These are phyloP conservation scores for Fusarium nanum DNA, from an alignment of 2,329 filamentous ascomycete species.

Conservation along the genomic window DNA sequence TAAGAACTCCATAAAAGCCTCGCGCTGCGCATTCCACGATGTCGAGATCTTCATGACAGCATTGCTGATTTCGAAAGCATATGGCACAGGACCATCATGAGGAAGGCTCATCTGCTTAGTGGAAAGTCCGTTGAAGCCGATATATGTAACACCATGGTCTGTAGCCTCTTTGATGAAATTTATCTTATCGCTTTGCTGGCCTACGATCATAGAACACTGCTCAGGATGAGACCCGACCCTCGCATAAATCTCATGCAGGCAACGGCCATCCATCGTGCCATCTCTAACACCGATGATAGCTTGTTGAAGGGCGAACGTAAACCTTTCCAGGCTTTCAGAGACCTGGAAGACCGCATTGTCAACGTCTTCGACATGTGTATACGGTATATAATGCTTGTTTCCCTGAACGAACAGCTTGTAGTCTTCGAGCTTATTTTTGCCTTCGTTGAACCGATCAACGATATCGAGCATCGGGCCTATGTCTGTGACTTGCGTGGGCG, in stretches of 20 bases:
- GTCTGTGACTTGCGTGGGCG: neutral
- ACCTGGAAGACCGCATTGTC: neutral
- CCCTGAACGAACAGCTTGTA: conserved; percentile 9
- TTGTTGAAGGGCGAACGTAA: neutral
- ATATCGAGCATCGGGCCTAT: conserved; percentile 3
- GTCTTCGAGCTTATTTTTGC: neutral
- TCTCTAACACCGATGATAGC: neutral
- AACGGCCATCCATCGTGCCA: neutral
- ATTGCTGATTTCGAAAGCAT: conserved; percentile 14
- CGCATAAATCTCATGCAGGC: neutral
- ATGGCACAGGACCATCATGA: neutral
- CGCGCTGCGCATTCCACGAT: conserved; percentile 1
- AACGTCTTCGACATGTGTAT: neutral
- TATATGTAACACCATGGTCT: conserved; percentile 18
- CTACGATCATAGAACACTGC: neutral
- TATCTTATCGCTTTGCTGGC: conserved; percentile 29
- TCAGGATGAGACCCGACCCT: neutral
- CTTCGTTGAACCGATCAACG: conserved; percentile 12
- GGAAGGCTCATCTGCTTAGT: neutral
- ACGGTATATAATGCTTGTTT: neutral
- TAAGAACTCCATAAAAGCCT: conserved; percentile 12
- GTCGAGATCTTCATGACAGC: neutral
- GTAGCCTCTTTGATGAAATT: conserved; percentile 1
- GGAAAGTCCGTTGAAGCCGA: conserved; percentile 29
- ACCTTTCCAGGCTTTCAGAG: neutral